Percentiles rank a stretch among this genome's conserved stretches.
Conservation (phyloP, 345 rosid species). For the Syzygium jambos region DNA sequence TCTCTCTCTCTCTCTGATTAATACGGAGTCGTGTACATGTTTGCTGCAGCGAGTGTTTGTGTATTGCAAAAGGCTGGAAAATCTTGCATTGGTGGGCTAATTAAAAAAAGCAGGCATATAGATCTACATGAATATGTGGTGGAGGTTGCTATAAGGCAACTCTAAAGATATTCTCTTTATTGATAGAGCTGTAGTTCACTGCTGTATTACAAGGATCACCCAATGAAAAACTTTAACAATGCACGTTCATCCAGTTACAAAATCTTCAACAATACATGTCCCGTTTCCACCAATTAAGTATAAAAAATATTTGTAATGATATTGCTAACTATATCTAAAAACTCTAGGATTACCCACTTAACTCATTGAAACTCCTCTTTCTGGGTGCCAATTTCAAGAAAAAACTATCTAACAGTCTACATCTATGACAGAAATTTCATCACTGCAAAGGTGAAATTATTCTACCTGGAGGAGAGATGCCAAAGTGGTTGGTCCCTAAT, state of each 20-base stretch:
- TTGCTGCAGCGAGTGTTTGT: not conserved
- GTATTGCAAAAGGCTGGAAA: not conserved
- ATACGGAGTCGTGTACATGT: not conserved
- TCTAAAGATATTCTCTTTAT: too few relatives aligned
- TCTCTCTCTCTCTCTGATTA: not conserved
- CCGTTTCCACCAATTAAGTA: not conserved
- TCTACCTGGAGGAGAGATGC: not conserved
- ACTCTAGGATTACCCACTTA: not conserved
- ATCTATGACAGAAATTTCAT: not conserved
- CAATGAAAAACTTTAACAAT: too few relatives aligned
- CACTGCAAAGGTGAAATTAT: accelerated
- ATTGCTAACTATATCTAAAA: not conserved
- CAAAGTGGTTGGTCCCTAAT: not conserved
- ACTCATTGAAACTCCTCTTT: not conserved
- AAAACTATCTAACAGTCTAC: not conserved
- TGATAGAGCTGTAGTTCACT: too few relatives aligned
- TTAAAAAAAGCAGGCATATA: too few relatives aligned
- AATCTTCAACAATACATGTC: not conserved
- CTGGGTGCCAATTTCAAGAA: not conserved
- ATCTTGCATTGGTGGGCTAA: not conserved
- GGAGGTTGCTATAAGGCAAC: not conserved
- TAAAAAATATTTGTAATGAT: not conserved
- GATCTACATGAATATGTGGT: not conserved
- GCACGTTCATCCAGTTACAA: not conserved
- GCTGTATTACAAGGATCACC: too few relatives aligned